Evolutionary conservation across 83 land plant genomes (phyloP).

Genomic region (Diphasiastrum complanatum): DNA sequence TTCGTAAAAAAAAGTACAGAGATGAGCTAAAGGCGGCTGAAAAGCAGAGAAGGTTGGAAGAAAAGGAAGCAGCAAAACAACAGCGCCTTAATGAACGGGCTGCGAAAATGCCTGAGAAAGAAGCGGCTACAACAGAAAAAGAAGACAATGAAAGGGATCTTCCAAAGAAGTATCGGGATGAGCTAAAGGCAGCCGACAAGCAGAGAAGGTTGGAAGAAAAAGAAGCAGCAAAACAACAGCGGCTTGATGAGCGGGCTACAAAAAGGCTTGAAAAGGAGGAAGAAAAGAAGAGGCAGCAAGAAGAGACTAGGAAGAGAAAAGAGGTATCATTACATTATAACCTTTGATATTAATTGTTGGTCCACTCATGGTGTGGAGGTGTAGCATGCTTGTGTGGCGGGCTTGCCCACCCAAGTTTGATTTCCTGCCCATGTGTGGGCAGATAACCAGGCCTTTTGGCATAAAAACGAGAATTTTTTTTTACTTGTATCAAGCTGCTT

Average conservation of each 20-base stretch:
- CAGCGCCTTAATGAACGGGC: background rate
- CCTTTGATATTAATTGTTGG: background rate
- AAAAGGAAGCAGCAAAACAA: background rate
- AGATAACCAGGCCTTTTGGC: background rate
- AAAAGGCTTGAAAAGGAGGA: constrained; percentile 17
- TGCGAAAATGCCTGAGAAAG: constrained; percentile 12
- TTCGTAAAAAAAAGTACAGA: too few species aligned
- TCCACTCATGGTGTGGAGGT: background rate
- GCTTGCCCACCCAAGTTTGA: background rate
- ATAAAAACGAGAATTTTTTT: background rate
- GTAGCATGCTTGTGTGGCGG: background rate
- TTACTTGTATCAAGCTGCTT: background rate
- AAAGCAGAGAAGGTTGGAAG: constrained; percentile 7
- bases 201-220: constrained; percentile 22
- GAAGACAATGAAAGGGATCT: background rate
- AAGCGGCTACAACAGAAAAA: background rate
- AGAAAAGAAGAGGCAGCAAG: constrained; percentile 41
- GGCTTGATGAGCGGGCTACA: background rate
- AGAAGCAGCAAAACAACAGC: constrained; percentile 17
- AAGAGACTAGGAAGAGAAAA: constrained; percentile 45
- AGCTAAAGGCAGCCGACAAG: constrained; percentile 25
- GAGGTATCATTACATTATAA: constrained; percentile 56
- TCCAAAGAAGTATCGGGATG: too few species aligned
- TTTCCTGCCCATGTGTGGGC: background rate
- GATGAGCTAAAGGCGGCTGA: too few species aligned